Base-by-base conservation (phyloP, 805 yeast species). In the Kluyveromyces aestuarii region DNA sequence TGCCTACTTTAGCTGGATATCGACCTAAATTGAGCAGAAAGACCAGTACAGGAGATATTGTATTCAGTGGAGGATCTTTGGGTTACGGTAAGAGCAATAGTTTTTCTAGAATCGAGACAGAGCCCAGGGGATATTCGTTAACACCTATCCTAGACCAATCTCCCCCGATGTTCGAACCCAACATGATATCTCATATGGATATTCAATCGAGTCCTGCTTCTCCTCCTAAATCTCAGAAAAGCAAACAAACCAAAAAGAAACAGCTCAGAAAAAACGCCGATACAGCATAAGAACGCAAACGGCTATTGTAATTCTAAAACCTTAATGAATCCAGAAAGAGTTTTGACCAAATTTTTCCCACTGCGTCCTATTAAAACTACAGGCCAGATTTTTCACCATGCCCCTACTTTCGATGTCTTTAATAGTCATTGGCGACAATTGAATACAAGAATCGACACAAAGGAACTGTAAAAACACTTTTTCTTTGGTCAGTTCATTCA, bases 271-370 rank as follows among this genome's bases (percentile, higher is more conserved):
- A 30, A 17, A 43, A 43, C 19, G 17, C 27, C 4, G 39, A 43
- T 17, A 43, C 45, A 14, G 45, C 39, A 5, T 43, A 41, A 41
- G 27, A 27, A 41, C 3, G 14, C 5, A 37, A 16, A 36, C 38
- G 38, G 3, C 6, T 14, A 36, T n/a, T 36, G 3, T n/a, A 14
- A 16, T 36, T n/a, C 38, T 36, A n/a, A 36, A 38, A 17, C 3
- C 2, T 35, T 47, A 49, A 19, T 55, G 51, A 43, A 54, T 59
- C 42, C 49, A 54, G 35, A 55, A 58, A 8, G 66, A 59, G 46
- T 64, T 64, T 2, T 57, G 38, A 1, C 68, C 66, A 45, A 61
- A 61, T 40, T 45, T 51, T 36, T 52, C 55, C 69, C 69, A 65
- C n/a, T 46, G 39, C 33, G 56, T 58, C 36, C 56, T 58, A 27